These are phyloP conservation scores for Amborella trichopoda DNA, from an alignment of 164 flowering plant species.

Conservation along the genomic window DNA sequence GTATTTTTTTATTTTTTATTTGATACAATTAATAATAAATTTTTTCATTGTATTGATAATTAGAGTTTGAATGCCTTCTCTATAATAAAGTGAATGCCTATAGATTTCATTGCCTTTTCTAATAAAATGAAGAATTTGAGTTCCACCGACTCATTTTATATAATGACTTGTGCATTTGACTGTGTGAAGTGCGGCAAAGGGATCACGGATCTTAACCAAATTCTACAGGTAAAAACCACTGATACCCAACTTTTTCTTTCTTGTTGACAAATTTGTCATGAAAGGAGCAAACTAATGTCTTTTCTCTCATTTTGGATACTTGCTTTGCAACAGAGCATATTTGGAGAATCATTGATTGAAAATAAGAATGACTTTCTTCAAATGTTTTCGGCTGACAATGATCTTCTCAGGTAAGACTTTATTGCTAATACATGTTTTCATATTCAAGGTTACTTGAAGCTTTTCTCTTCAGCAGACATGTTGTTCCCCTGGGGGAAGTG, in stretches of 20 bases:
- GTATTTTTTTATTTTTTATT: too few relatives aligned
- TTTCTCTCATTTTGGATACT: conserved; percentile 1
- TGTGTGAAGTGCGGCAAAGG: conserved; percentile 70
- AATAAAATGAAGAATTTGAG: too few relatives aligned
- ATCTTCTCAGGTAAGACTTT: conserved; percentile 44
- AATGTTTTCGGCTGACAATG: conserved; percentile 47
- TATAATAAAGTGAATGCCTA: too few relatives aligned
- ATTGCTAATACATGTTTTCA: neutral
- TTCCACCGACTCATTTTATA: too few relatives aligned
- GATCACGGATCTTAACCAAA: conserved; percentile 60
- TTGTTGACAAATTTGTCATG: neutral
- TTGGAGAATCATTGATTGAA: conserved; percentile 72
- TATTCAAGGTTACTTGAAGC: neutral
- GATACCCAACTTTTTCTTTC: too few relatives aligned
- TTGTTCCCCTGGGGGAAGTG: conserved; percentile 38
- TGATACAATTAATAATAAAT: too few relatives aligned
- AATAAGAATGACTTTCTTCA: conserved; percentile 64
- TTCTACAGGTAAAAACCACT: conserved; percentile 63
- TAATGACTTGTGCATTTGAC: neutral
- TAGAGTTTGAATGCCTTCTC: too few relatives aligned
- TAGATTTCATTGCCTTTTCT: too few relatives aligned
- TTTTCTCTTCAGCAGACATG: conserved; percentile 23
- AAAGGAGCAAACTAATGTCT: neutral
- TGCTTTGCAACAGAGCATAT: conserved; percentile 40
- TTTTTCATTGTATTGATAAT: too few relatives aligned